phyloP scores from a whole-genome alignment of 257 asterid species.

The Salvia miltiorrhiza region DNA sequence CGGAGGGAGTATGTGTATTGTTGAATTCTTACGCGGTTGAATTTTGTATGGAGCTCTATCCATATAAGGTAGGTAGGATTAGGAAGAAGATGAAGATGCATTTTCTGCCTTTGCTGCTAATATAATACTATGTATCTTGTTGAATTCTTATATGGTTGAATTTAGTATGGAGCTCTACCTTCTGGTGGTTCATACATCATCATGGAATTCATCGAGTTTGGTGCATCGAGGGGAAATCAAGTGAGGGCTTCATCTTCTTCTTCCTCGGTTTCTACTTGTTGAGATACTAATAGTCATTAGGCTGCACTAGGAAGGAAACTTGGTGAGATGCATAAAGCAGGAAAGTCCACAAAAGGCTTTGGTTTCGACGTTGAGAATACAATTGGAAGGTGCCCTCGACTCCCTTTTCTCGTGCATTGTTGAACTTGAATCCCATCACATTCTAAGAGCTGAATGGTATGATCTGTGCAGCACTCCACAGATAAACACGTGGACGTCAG shows the following conservation, averaged over 20 bases:
- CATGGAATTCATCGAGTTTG: conserved; percentile 87
- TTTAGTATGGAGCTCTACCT: conserved; percentile 76
- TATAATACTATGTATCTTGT: not conserved
- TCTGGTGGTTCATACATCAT: conserved; percentile 89
- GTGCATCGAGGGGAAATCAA: conserved; percentile 72
- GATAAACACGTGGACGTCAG: conserved; percentile 81
- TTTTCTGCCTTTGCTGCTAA: not conserved
- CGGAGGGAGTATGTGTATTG: too few species aligned
- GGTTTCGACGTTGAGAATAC: conserved; percentile 91
- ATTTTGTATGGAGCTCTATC: conserved; percentile 2
- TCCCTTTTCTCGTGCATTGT: not conserved
- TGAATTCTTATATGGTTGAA: not conserved
- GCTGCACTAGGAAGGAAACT: conserved; percentile 93
- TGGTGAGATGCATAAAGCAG: conserved; percentile 94
- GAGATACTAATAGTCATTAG: conserved; percentile 54
- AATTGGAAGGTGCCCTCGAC: conserved; percentile 67
- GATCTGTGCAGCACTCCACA: conserved; percentile 83
- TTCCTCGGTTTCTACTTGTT: not conserved
- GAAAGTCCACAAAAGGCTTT: conserved; percentile 68
- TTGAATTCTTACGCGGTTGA: too few species aligned
- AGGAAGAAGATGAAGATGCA: not conserved
- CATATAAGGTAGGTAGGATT: conserved; percentile 72
- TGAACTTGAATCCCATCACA: too few species aligned
- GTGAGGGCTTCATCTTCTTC: conserved; percentile 43
- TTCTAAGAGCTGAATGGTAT: conserved; percentile 19